phyloP scores from a whole-genome alignment of 208 protist species.

The Zelonia costaricensis region DNA sequence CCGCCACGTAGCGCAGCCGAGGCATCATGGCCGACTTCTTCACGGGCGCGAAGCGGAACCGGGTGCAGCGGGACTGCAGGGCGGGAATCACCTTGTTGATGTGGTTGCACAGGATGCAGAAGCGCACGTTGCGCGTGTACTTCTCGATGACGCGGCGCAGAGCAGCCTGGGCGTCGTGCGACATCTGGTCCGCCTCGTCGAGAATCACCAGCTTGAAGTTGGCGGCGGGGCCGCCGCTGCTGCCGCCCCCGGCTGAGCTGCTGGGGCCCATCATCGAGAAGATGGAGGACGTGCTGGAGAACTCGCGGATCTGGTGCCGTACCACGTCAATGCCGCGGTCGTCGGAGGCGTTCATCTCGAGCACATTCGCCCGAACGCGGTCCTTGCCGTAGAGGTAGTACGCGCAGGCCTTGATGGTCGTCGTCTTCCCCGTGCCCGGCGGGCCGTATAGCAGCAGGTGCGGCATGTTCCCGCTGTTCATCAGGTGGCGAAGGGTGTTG shows the following conservation, averaged over 20 bases:
- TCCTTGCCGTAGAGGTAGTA: conserved; percentile 94
- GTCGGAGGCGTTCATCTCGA: conserved; percentile 99
- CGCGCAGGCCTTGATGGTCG: conserved; percentile 88
- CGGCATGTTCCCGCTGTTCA: conserved; percentile 93
- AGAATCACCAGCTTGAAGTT: conserved; percentile 98
- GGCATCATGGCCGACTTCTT: conserved; percentile 77
- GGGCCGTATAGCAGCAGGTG: conserved; percentile 99
- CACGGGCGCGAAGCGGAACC: conserved; percentile 98
- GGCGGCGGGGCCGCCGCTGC: conserved; percentile 1
- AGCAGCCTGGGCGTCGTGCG: conserved; percentile 97
- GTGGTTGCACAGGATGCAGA: conserved; percentile 99
- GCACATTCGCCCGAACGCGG: conserved; percentile 79
- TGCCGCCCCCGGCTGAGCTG: not conserved
- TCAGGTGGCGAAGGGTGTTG: conserved; percentile 88
- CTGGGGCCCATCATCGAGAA: conserved; percentile 66
- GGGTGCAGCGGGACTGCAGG: conserved; percentile 97
- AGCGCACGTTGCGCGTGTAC: conserved; percentile 97
- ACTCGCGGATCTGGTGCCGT: conserved; percentile 97
- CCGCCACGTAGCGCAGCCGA: conserved; percentile 84
- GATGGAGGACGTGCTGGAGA: conserved; percentile 97
- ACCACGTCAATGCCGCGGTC: conserved; percentile 99
- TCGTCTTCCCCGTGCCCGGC: conserved; percentile 93
- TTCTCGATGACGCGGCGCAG: conserved; percentile 98
- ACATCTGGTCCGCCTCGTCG: conserved; percentile 99
- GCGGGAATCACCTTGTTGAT: conserved; percentile 96